These are phyloP conservation scores for Isatis tinctoria DNA, from an alignment of 345 rosid genomes.

Conservation along the genomic window DNA sequence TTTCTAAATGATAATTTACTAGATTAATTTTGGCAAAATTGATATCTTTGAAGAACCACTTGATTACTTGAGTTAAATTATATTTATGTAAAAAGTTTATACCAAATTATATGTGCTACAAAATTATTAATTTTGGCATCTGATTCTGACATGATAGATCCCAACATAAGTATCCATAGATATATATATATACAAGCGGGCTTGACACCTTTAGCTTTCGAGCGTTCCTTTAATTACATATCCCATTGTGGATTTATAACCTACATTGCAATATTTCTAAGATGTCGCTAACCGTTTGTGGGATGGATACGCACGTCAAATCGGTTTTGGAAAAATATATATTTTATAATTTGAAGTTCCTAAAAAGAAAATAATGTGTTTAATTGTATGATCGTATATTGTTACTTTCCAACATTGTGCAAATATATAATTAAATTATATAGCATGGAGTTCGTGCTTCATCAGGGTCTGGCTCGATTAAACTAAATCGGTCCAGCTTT, in stretches of 20 bases:
- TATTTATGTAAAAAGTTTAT: neutral
- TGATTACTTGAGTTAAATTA: neutral
- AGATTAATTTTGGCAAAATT: neutral
- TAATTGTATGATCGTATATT: neutral
- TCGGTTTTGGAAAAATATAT: neutral
- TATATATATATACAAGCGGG: constrained; percentile 19
- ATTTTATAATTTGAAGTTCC: neutral
- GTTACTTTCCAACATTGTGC: too few relatives aligned
- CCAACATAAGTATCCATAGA: constrained; percentile 9
- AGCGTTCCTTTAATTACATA: constrained; percentile 14
- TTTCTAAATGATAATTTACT: neutral
- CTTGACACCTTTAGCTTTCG: constrained; percentile 24
- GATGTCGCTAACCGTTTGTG: constrained; percentile 20
- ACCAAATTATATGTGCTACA: constrained; percentile 7
- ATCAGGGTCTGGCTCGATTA: neutral
- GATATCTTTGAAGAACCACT: constrained; percentile 1
- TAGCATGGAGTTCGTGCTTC: neutral
- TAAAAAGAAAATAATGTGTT: neutral
- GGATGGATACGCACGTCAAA: constrained; percentile 29
- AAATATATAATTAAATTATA: neutral
- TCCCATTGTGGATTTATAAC: constrained; percentile 25
- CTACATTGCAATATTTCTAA: constrained; percentile 13
- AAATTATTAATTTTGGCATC: constrained; percentile 12
- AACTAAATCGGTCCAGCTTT: neutral
- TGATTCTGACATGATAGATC: constrained; percentile 21